Evolutionary conservation across 2,329 filamentous ascomycete genomes (phyloP).

Genomic region (Macroventuria anomochaeta): DNA sequence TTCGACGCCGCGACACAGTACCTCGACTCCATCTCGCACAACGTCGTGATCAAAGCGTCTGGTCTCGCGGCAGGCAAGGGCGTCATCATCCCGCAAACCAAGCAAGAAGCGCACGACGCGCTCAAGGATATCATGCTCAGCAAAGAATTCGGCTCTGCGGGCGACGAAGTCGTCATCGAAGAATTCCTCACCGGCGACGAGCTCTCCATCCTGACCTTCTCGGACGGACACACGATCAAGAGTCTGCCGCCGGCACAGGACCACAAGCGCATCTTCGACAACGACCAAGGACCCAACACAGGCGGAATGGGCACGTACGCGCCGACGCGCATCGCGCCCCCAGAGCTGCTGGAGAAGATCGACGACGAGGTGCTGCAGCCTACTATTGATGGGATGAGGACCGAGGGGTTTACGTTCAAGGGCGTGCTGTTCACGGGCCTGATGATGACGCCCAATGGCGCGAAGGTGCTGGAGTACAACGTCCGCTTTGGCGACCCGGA

Average conservation of each 20-base stretch:
- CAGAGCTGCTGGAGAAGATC: constrained; percentile 75
- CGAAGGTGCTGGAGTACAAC: constrained; percentile 90
- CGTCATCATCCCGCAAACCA: constrained; percentile 83
- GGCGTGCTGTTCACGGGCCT: constrained; percentile 88
- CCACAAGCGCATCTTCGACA: constrained; percentile 93
- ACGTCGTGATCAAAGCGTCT: constrained; percentile 84
- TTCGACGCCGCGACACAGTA: constrained; percentile 77
- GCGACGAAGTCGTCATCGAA: constrained; percentile 92
- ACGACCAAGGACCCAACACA: constrained; percentile 89
- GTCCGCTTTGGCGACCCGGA: constrained; percentile 92
- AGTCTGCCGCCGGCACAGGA: constrained; percentile 92
- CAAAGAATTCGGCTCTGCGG: constrained; percentile 83
- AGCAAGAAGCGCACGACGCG: constrained; percentile 80
- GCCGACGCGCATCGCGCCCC: constrained; percentile 63
- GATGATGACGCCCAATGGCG: constrained; percentile 84
- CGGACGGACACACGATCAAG: constrained; percentile 83
- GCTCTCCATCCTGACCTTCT: constrained; percentile 88
- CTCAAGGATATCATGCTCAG: constrained; percentile 90
- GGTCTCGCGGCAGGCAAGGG: constrained; percentile 95
- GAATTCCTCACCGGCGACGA: constrained; percentile 93
- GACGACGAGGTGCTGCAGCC: constrained; percentile 85
- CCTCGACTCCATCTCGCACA: constrained; percentile 55
- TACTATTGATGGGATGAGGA: constrained; percentile 85
- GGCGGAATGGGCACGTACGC: constrained; percentile 98
- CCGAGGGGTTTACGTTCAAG: constrained; percentile 64